Conservation (phyloP, 108 stramenopile genomes). For the Skeletonema potamos region DNA sequence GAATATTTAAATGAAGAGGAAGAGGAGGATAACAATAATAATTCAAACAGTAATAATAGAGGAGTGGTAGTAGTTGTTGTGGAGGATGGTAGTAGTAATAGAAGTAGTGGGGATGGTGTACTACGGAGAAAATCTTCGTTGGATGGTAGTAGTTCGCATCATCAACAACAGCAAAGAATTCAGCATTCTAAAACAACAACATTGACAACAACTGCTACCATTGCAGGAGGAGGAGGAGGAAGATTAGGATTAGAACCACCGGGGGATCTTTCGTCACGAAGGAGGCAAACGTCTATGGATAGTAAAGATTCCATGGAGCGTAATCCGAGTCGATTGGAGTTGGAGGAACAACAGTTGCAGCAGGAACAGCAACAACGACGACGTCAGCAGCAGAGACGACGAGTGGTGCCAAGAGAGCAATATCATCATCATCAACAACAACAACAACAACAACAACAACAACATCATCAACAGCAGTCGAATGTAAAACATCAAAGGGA, state of each 20-base stretch:
- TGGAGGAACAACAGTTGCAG: not conserved
- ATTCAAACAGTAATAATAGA: too few relatives aligned
- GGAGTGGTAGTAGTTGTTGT: too few relatives aligned
- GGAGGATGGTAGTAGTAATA: not conserved
- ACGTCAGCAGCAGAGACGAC: too few relatives aligned
- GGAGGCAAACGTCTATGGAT: not conserved
- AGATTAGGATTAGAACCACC: not conserved
- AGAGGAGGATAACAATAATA: not conserved
- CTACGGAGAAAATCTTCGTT: too few relatives aligned
- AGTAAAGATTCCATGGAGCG: not conserved
- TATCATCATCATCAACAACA: not conserved
- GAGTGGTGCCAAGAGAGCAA: too few relatives aligned
- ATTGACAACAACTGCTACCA: too few relatives aligned
- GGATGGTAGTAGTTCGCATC: too few relatives aligned
- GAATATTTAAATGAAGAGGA: not conserved
- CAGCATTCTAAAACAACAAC: not conserved
- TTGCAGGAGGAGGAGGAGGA: not conserved
- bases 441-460: not conserved
- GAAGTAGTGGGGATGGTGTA: not conserved
- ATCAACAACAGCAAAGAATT: too few relatives aligned
- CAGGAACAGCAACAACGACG: not conserved
- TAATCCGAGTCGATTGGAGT: not conserved
- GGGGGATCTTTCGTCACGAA: not conserved
- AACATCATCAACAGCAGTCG: not conserved
- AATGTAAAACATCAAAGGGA: too few relatives aligned